Percentiles rank a stretch among this genome's conserved stretches.
phyloP scores from a whole-genome alignment of 768 basidiomycete genomes.

The Pleurotus tuber-regium region DNA sequence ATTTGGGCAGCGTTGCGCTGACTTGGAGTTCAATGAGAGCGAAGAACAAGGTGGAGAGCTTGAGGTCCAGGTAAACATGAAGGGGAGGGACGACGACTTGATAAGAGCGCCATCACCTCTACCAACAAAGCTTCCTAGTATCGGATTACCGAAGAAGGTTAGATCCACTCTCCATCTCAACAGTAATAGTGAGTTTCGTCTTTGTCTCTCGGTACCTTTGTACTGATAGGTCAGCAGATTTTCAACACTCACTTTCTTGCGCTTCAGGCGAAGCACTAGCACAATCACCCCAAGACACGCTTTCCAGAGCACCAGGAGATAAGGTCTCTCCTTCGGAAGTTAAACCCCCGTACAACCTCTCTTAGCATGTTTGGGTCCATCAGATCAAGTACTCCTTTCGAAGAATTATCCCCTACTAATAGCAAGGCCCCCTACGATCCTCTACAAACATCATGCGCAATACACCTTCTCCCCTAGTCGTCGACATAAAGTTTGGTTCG shows the following conservation, averaged over 20 bases:
- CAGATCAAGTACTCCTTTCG: slow-evolving; percentile 13
- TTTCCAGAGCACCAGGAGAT: not conserved
- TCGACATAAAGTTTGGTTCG: slow-evolving; percentile 45
- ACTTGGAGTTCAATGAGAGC: too few species aligned
- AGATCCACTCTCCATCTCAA: slow-evolving; percentile 37
- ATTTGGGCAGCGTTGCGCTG: too few species aligned
- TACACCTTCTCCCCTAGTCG: slow-evolving; percentile 31
- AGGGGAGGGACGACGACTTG: slow-evolving; percentile 40
- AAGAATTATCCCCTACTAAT: slow-evolving; percentile 15
- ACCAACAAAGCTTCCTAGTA: too few species aligned
- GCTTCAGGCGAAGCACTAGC: slow-evolving; percentile 17
- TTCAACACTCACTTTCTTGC: slow-evolving; percentile 28
- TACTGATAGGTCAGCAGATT: slow-evolving; percentile 21
- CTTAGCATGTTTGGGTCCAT: slow-evolving; percentile 7
- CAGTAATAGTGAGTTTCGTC: slow-evolving; percentile 33
- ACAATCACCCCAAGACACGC: slow-evolving; percentile 12
- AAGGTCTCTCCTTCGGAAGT: not conserved
- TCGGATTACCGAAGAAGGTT: slow-evolving; percentile 50
- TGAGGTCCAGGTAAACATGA: too few species aligned
- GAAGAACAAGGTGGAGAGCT: too few species aligned
- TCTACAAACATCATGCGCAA: slow-evolving; percentile 16
- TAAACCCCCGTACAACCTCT: slow-evolving; percentile 1
- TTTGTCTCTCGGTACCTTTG: not conserved
- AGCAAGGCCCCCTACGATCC: slow-evolving; percentile 10
- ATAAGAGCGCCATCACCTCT: slow-evolving; percentile 35